Base-by-base conservation (phyloP, 1,284 basidiomycete species). In the Sporisorium graminicola region DNA sequence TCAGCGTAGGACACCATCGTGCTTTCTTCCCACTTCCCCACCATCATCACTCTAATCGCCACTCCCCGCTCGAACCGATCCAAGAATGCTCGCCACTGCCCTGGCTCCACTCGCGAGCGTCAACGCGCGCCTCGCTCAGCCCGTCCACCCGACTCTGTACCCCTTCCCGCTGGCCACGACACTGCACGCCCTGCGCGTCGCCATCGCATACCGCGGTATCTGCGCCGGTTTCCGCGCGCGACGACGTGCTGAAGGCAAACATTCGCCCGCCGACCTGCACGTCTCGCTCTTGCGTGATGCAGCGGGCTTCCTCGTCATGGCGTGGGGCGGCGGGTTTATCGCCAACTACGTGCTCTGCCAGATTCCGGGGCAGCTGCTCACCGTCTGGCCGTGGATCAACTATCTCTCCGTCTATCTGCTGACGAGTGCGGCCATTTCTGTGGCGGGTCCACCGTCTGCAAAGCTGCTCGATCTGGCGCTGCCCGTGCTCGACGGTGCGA, bases 291-390 rank as follows among this genome's bases (percentile, higher is more conserved):
- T 71, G 13, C 65, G 64, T 46, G 73, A 82, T 57, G 47, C 66
- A 2, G 79, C 64, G 5, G 81, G 81, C 12, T 82, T 80, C 60
- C 69, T 81, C 46, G 74, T 82, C 37, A 82, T 82, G 81, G 70
- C 74, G 3, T 82, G 81, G 81, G 81, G 81, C 14, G 81, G 81
- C 13, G 66, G 73, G 9, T 72, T 82, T 49, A 65, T 82, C 54
- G 33, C 74, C 42, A 73, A 78, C 58, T 74, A 74, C 58, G 22
- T 81, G 13, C 62, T 78, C 37, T 58, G 61, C n/a, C 69, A 69
- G n/a, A 71, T 77, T 47, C 81, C 81, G 1, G 58, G 55, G 8
- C 79, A 78, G 42, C 65, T 82, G 10, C 66, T 82, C n/a, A 51
- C 60, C 31, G 44, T 74, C 5, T 66, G 61, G 65, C 75, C 81